Evolutionary conservation across 768 basidiomycete genomes (phyloP).

Genomic region (Amanita molliuscula): DNA sequence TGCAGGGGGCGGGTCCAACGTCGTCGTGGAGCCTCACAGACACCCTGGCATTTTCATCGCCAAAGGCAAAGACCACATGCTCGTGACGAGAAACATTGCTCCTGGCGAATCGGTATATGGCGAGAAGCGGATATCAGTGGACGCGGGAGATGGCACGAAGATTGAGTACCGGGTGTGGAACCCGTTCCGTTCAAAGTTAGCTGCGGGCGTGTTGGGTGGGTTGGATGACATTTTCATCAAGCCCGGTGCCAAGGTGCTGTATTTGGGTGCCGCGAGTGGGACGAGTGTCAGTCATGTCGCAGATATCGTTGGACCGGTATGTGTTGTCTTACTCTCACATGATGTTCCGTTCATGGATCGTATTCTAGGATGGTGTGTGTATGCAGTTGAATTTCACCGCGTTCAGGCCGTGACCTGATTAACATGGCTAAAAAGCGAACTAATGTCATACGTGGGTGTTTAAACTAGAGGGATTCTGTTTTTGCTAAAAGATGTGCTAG

Average conservation of each 20-base stretch:
- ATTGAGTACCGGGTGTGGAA: constrained; percentile 99
- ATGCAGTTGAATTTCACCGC: constrained; percentile 97
- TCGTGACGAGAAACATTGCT: constrained; percentile 96
- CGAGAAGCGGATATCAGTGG: constrained; percentile 92
- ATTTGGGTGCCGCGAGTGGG: no score
- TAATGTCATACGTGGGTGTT: constrained; percentile 86
- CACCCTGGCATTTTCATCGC: constrained; percentile 96
- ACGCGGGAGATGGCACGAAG: constrained; percentile 73
- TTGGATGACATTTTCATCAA: constrained; percentile 87
- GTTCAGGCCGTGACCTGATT: constrained; percentile 95
- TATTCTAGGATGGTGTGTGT: constrained; percentile 84
- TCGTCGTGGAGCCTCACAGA: constrained; percentile 89
- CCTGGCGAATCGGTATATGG: constrained; percentile 98
- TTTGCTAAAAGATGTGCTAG: constrained; percentile 23
- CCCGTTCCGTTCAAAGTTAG: constrained; percentile 94
- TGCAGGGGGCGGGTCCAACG: constrained; percentile 73
- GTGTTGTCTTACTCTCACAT: constrained; percentile 19
- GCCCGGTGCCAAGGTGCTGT: no score
- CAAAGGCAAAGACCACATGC: constrained; percentile 91
- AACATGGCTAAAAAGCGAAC: constrained; percentile 99
- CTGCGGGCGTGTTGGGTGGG: constrained; percentile 93
- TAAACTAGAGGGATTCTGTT: neutral
- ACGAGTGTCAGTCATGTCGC: no score
- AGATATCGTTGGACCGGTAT: constrained; percentile 98
- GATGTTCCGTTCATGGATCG: constrained; percentile 1